These are phyloP conservation scores for Atkinsonella texensis DNA, from an alignment of 2,329 filamentous ascomycete genomes.

Conservation along the genomic window DNA sequence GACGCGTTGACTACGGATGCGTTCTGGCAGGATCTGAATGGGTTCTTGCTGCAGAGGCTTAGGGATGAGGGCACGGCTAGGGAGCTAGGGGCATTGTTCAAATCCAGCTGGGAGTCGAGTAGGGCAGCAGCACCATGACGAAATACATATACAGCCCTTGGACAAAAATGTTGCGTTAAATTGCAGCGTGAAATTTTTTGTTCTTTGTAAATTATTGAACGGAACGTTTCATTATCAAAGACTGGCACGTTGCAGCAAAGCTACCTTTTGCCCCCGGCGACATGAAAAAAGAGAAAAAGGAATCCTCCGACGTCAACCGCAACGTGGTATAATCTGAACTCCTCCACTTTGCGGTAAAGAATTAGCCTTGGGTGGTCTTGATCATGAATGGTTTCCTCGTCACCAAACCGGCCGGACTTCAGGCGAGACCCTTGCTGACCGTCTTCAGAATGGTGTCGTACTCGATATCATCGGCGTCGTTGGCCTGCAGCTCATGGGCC, in stretches of 20 bases:
- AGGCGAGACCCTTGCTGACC: slow-evolving; percentile 50
- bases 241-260: neutral
- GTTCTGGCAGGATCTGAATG: slow-evolving; percentile 81
- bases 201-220: neutral
- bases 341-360: neutral
- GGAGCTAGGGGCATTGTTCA: slow-evolving; percentile 56
- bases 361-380: neutral
- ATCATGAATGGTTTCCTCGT: neutral
- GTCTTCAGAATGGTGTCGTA: slow-evolving; percentile 56
- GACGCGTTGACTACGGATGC: slow-evolving; percentile 54
- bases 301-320: slow-evolving; percentile 2
- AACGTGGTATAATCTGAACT: slow-evolving; percentile 1
- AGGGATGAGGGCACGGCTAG: slow-evolving; percentile 56
- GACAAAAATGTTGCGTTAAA: neutral
- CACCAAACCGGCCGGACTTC: slow-evolving; percentile 12
- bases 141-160: neutral
- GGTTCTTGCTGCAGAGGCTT: slow-evolving; percentile 67
- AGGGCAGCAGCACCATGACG: slow-evolving; percentile 16
- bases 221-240: neutral
- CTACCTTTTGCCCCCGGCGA: neutral
- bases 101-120: slow-evolving; percentile 52
- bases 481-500: slow-evolving; percentile 69
- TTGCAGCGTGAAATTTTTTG: neutral
- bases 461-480: slow-evolving; percentile 74
- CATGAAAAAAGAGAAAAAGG: slow-evolving; percentile 2